Percentiles rank a stretch among this genome's conserved stretches.
phyloP scores from a whole-genome alignment of 495 filamentous ascomycete species.

The Entonaema liquescens region DNA sequence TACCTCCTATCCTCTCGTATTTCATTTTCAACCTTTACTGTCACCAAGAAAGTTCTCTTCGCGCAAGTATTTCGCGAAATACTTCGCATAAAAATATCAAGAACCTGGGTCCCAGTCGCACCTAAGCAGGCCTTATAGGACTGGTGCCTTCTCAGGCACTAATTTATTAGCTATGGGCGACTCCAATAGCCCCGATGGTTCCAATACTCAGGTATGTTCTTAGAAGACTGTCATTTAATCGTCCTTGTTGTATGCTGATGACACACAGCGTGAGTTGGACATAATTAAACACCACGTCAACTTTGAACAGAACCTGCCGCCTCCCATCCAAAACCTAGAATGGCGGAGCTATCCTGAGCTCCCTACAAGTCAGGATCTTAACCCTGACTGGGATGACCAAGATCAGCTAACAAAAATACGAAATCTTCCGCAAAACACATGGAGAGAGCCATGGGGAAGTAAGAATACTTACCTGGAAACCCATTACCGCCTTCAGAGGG shows the following conservation, averaged over 20 bases:
- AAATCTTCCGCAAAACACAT: constrained; percentile 51
- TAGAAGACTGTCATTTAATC: neutral
- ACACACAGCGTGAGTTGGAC: constrained; percentile 35
- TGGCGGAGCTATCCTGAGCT: constrained; percentile 59
- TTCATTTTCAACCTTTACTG: neutral
- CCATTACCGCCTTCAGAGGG: constrained; percentile 73
- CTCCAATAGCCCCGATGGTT: neutral
- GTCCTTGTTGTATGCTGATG: neutral
- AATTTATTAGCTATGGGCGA: constrained; percentile 8
- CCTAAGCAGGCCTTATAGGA: neutral
- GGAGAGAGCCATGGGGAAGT: constrained; percentile 50
- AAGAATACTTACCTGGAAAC: constrained; percentile 65
- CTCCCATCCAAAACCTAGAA: constrained; percentile 26
- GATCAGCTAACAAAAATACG: constrained; percentile 46
- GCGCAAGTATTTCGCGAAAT: neutral
- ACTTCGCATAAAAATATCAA: neutral
- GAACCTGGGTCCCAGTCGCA: neutral
- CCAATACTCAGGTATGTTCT: constrained; percentile 12
- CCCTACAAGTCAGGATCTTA: constrained; percentile 51
- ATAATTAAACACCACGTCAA: constrained; percentile 46
- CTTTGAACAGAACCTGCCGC: constrained; percentile 16
- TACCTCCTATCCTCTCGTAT: no score
- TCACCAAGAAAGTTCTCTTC: neutral
- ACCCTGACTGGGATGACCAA: constrained; percentile 44
- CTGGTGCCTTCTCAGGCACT: neutral